Conservation (phyloP, 768 basidiomycete species). For the Leccinellum luteum region DNA sequence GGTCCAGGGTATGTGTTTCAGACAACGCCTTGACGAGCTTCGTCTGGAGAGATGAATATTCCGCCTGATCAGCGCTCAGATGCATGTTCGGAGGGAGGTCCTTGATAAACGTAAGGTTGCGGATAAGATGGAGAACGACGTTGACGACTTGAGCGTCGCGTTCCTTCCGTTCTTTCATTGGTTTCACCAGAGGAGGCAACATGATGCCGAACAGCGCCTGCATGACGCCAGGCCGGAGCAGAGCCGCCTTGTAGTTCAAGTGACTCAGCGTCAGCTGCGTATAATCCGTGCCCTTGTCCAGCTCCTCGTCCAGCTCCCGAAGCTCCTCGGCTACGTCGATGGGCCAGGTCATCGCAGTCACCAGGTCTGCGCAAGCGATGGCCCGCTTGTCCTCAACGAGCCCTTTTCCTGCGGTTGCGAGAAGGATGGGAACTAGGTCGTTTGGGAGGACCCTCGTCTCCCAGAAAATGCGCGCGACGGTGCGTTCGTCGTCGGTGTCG, state of each 20-base stretch:
- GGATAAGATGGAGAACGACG: conserved; percentile 82
- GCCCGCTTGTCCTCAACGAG: conserved; percentile 80
- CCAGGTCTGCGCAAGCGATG: conserved; percentile 80
- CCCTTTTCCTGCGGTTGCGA: conserved; percentile 76
- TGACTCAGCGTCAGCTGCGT: conserved; percentile 80
- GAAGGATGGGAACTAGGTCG: conserved; percentile 84
- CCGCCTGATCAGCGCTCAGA: conserved; percentile 74
- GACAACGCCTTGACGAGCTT: conserved; percentile 69
- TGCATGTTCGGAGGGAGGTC: conserved; percentile 74
- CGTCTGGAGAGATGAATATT: conserved; percentile 75
- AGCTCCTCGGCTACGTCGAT: conserved; percentile 94
- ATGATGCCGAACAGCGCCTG: conserved; percentile 72
- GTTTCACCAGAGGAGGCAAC: conserved; percentile 75
- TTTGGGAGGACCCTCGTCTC: conserved; percentile 82
- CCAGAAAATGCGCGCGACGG: conserved; percentile 91
- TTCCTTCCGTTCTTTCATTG: conserved; percentile 63
- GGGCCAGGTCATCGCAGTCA: conserved; percentile 99
- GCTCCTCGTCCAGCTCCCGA: conserved; percentile 81
- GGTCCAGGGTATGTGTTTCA: conserved; percentile 68
- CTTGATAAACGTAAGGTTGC: conserved; percentile 93
- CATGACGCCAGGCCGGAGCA: conserved; percentile 63
- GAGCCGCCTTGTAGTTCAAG: conserved; percentile 81
- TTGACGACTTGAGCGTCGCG: conserved; percentile 86
- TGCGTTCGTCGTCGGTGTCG: conserved; percentile 95
- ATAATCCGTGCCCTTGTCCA: conserved; percentile 83